These are phyloP conservation scores for Botryotinia globosa DNA, from an alignment of 2,329 filamentous ascomycete genomes.

Conservation along the genomic window DNA sequence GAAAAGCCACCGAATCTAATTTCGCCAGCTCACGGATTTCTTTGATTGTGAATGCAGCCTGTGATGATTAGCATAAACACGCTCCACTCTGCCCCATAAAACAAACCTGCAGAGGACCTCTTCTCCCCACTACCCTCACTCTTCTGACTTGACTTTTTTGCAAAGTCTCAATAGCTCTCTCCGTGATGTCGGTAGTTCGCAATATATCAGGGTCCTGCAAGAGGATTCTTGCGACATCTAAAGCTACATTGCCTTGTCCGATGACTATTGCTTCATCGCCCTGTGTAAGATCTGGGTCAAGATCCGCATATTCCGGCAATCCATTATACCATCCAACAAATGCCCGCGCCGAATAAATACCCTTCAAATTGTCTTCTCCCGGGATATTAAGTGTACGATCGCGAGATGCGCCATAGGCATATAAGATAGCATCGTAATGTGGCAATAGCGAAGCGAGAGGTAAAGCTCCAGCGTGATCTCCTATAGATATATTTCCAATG, in stretches of 20 bases:
- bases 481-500: conserved; percentile 83
- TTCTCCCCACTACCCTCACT: conserved; percentile 82
- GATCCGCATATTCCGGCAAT: conserved; percentile 71
- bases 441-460: conserved; percentile 66
- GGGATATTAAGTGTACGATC: conserved; percentile 77
- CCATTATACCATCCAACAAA: conserved; percentile 99
- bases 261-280: conserved; percentile 85
- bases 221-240: conserved; percentile 88
- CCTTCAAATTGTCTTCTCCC: conserved; percentile 69
- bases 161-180: conserved; percentile 73
- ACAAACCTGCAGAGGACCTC: conserved; percentile 80
- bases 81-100: neutral
- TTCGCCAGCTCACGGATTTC: conserved; percentile 86
- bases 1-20: conserved; percentile 68
- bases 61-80: conserved; percentile 20
- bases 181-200: conserved; percentile 82
- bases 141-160: conserved; percentile 70
- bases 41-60: conserved; percentile 94
- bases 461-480: conserved; percentile 53
- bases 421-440: conserved; percentile 89
- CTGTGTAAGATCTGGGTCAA: conserved; percentile 69
- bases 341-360: conserved; percentile 82
- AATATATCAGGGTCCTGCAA: conserved; percentile 72
- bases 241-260: conserved; percentile 92
- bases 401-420: conserved; percentile 86